Evolutionary conservation across 768 basidiomycete genomes (phyloP).

Genomic region (Lactifluus volemus): DNA sequence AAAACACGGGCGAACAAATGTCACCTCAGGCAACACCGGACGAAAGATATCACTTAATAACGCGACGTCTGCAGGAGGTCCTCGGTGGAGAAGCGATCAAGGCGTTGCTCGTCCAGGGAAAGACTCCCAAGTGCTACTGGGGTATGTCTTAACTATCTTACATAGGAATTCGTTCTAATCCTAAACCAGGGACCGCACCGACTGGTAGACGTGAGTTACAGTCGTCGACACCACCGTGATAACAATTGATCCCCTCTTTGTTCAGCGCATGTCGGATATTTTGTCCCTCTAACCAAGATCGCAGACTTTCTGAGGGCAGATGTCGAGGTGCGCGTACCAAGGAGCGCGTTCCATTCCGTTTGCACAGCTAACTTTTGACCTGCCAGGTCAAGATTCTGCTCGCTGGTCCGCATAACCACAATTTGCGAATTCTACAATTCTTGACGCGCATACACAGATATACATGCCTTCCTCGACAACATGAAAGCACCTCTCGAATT

Average conservation of each 20-base stretch:
- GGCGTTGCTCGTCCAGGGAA: constrained; percentile 66
- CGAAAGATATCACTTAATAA: constrained; percentile 72
- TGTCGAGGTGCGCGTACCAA: constrained; percentile 53
- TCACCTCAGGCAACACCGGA: constrained; percentile 19
- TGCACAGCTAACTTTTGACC: constrained; percentile 6
- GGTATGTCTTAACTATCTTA: constrained; percentile 43
- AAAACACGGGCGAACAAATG: not conserved
- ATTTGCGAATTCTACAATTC: not conserved
- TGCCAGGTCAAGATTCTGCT: constrained; percentile 66
- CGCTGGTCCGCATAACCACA: constrained; percentile 43
- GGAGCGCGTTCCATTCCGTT: constrained; percentile 18
- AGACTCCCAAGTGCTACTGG: constrained; percentile 84
- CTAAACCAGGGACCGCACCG: constrained; percentile 68
- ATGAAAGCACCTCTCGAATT: constrained; percentile 92
- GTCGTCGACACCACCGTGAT: not conserved
- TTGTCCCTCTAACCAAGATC: constrained; percentile 90
- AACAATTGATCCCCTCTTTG: not conserved
- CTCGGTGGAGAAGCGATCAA: constrained; percentile 82
- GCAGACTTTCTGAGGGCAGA: constrained; percentile 92
- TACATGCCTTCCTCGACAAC: constrained; percentile 97
- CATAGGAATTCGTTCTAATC: not conserved
- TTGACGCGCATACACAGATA: constrained; percentile 40
- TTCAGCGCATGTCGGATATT: constrained; percentile 94
- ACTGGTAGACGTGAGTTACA: constrained; percentile 80
- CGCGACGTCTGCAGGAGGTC: constrained; percentile 76